Conservation (phyloP, 106 monocot genomes). For the Alisma plantagoaquatica region DNA sequence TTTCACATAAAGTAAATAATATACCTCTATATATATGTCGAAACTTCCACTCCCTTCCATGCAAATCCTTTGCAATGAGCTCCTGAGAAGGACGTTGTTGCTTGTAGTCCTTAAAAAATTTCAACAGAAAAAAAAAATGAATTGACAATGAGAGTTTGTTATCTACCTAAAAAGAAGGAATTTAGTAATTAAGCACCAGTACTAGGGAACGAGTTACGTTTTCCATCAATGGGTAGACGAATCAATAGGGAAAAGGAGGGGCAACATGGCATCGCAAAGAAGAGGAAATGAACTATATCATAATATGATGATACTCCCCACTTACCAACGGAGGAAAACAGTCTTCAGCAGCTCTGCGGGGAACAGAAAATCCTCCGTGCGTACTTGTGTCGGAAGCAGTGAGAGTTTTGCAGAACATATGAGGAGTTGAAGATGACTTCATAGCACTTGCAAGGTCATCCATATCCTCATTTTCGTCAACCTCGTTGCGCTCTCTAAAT, state of each 20-base stretch:
- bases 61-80: slow-evolving; percentile 89
- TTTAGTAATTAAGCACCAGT: too few species aligned
- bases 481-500: slow-evolving; percentile 12
- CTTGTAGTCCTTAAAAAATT: slow-evolving; percentile 58
- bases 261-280: too few species aligned
- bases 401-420: slow-evolving; percentile 99
- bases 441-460: slow-evolving; percentile 22
- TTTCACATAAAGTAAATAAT: neutral
- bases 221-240: too few species aligned
- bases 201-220: too few species aligned
- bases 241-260: too few species aligned
- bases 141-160: too few species aligned
- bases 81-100: slow-evolving; percentile 94
- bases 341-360: slow-evolving; percentile 92
- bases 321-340: slow-evolving; percentile 97
- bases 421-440: slow-evolving; percentile 32
- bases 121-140: neutral
- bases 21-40: slow-evolving; percentile 87
- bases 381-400: slow-evolving; percentile 98
- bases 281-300: too few species aligned
- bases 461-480: slow-evolving; percentile 18
- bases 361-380: slow-evolving; percentile 96
- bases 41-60: slow-evolving; percentile 86
- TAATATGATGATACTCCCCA: too few species aligned
- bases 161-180: too few species aligned